phyloP scores from a whole-genome alignment of 192 early-diverging fungal species.

The Mortierella antarctica region DNA sequence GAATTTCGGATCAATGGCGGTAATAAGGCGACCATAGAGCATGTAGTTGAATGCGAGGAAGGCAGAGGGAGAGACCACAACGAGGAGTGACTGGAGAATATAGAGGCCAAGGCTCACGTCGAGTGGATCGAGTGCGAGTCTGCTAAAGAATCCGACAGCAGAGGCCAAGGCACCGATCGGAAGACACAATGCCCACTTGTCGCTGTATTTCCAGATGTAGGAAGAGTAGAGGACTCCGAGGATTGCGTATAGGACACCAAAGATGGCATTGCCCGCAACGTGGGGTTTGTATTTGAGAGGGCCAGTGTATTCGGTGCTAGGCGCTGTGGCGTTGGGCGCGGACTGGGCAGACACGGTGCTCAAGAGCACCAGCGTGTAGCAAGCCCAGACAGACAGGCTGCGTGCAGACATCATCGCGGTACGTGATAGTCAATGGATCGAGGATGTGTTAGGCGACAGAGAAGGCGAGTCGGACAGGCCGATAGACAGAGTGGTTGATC shows the following conservation, averaged over 20 bases:
- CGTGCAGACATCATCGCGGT: too few species aligned
- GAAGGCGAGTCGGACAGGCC: too few species aligned
- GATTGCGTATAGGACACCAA: conserved; percentile 9
- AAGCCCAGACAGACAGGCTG: not conserved
- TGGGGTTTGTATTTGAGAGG: conserved; percentile 17
- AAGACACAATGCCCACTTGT: conserved; percentile 38
- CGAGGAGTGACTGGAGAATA: conserved; percentile 1
- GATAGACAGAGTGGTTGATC: too few species aligned
- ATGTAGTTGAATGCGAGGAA: conserved; percentile 49
- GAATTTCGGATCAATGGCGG: conserved; percentile 25
- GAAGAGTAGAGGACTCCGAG: conserved; percentile 1
- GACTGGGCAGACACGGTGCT: not conserved
- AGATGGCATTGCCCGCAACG: conserved; percentile 6
- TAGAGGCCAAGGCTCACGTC: conserved; percentile 1
- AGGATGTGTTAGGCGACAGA: too few species aligned
- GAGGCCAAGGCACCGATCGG: conserved; percentile 31
- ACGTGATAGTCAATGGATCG: too few species aligned
- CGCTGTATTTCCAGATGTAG: not conserved
- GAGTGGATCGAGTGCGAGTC: not conserved
- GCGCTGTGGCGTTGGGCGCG: not conserved
- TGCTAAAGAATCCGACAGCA: conserved; percentile 13
- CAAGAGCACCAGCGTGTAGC: not conserved
- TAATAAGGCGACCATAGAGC: conserved; percentile 35
- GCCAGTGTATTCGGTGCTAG: not conserved
- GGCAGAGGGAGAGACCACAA: conserved; percentile 18